These are phyloP conservation scores for Agastache rugosa DNA, from an alignment of 257 asterid genomes.

Conservation along the genomic window DNA sequence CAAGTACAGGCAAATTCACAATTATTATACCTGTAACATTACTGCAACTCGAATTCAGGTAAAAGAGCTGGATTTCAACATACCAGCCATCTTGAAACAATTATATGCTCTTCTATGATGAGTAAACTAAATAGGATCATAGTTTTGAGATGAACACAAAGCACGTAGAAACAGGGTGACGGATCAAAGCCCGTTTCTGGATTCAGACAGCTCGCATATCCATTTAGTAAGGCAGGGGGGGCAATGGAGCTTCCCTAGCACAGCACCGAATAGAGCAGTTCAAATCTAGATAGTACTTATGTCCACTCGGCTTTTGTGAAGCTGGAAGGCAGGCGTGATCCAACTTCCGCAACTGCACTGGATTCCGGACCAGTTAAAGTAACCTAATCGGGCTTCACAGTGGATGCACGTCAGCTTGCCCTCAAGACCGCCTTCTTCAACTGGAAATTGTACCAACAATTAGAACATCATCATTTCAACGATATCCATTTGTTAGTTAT, in stretches of 20 bases:
- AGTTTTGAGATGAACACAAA: conserved; percentile 21
- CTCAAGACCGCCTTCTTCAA: conserved; percentile 86
- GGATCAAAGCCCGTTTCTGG: neutral
- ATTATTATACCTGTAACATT: conserved; percentile 13
- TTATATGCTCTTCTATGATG: conserved; percentile 24
- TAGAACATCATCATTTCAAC: neutral
- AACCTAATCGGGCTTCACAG: conserved; percentile 90
- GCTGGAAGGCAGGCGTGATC: conserved; percentile 98
- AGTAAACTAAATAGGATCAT: conserved; percentile 29
- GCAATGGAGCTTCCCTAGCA: neutral
- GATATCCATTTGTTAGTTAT: neutral
- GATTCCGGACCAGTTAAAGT: conserved; percentile 97
- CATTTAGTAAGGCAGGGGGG: neutral
- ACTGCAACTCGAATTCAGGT: conserved; percentile 2
- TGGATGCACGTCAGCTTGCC: conserved; percentile 82
- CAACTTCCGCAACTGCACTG: conserved; percentile 99
- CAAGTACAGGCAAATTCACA: neutral
- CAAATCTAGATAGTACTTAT: conserved; percentile 53
- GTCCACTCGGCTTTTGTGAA: conserved; percentile 90
- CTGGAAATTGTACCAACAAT: conserved; percentile 43
- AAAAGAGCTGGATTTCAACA: conserved; percentile 19
- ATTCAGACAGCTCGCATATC: neutral
- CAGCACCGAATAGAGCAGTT: neutral
- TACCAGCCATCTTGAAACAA: conserved; percentile 21
- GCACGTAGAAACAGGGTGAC: conserved; percentile 4